Base-by-base conservation (phyloP, 805 yeast genomes). In the Candida caryicola region DNA sequence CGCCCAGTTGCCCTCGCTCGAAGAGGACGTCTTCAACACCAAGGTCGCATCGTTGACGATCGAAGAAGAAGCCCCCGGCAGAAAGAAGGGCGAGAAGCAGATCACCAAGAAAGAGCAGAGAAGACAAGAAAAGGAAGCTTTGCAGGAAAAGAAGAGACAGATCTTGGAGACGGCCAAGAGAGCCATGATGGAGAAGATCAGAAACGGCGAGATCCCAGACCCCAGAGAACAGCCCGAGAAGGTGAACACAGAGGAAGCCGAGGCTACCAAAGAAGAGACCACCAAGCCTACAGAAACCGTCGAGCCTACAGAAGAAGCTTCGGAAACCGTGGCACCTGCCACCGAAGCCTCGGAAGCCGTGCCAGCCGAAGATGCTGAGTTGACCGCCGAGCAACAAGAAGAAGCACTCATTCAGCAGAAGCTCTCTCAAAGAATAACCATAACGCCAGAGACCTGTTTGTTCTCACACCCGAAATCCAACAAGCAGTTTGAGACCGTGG, bases 81-180 rank as follows among this genome's bases (percentile, higher is more conserved):
- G 47, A 25, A 63, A 62, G 32, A 44, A 48, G 42, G 45, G 35
- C 12, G 54, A 50, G 14, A 57, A 58, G 36, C 65, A 59, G 35
- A 27, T 61, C n/a, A 63, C 74, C 8, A 76, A 75, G 60, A 75
- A 73, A 42, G 81, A 76, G 40, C 62, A 61, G 39, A 66, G 80
- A 51, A 65, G 72, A 46, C 66, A 60, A 46, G 75, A 74, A 31
- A 74, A 69, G 47, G 80, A 74, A 46, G 76, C 66, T 3, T 53
- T 77, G 21, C 54, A 65, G 14, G 77, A 69, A 43, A 73, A 73
- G 56, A 76, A 72, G 54, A 63, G 64, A 36, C 65, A 69, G 43
- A 62, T 77, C 18, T 59, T 77, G 41, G 76, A 72, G 43, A 52
- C 64, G 4, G 80, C 79, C 3, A 67, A 64, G 49, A 57, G 59